These are phyloP conservation scores for Spencermartinsiella ligniputridi DNA, from an alignment of 1,139 yeast species.

Conservation along the genomic window DNA sequence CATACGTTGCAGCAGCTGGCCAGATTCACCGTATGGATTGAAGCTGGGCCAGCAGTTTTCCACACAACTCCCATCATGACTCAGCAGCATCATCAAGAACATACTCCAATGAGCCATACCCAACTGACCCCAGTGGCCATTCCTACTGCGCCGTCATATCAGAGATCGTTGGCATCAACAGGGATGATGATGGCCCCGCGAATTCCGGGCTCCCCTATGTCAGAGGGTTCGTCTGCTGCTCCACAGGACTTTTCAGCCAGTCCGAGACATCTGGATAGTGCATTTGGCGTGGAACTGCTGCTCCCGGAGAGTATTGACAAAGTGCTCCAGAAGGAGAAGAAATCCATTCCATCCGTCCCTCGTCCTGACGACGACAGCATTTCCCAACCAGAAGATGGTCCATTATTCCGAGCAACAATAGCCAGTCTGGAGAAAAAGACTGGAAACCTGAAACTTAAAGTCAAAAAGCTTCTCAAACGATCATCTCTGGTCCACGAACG, in stretches of 20 bases:
- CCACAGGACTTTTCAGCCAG: background rate
- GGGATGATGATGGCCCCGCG: background rate
- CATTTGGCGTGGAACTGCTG: background rate
- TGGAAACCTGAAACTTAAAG: constrained; percentile 44
- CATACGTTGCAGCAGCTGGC: constrained; percentile 34
- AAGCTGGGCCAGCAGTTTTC: constrained; percentile 3
- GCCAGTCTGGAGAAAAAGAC: constrained; percentile 51
- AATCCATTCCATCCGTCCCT: constrained; percentile 17
- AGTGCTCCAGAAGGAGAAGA: constrained; percentile 20
- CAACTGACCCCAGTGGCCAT: background rate
- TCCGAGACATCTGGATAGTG: background rate
- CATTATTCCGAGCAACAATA: constrained; percentile 60
- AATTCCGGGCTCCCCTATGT: background rate
- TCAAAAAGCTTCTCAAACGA: constrained; percentile 39
- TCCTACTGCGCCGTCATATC: background rate
- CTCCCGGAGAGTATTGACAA: constrained; percentile 18
- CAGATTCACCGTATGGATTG: constrained; percentile 34
- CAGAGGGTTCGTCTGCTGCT: background rate
- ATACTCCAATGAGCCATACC: background rate
- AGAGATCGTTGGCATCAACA: background rate
- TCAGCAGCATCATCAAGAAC: no score
- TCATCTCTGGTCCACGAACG: constrained; percentile 35
- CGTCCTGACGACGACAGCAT: constrained; percentile 31
- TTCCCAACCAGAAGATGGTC: constrained; percentile 61
- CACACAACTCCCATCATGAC: background rate